Evolutionary conservation across 495 filamentous ascomycete genomes (phyloP), one percentile per base, ranked within the genome.

Genomic region (Tetracladium setigerum): DNA sequence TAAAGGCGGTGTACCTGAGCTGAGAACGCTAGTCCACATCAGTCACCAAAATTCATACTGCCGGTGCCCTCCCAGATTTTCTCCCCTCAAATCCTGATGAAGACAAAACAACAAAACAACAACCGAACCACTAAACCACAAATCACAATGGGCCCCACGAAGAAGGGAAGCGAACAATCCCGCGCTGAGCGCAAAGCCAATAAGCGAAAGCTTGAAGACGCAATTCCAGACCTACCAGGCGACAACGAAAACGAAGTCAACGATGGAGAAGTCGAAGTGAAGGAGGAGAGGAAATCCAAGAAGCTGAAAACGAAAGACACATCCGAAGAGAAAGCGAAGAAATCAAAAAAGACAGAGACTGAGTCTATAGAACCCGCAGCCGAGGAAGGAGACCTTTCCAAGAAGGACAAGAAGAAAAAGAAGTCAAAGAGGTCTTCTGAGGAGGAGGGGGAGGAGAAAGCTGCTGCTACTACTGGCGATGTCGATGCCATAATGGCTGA

Each of bases 401-500:
- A 63, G 33, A 56, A 61, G n/a, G 64, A 62, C 22, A 70, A 69
- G 40, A 68, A 68, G 44, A 70, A 39, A 27, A 57, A 59, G 31
- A 49, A 53, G 24, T 14, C 36, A 6, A 14, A 39, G 31, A 60
- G 58, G 50, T 35, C 19, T 27, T 30, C 16, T n/a, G 18, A 40
- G 11, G 24, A 52, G 63, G 46, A 59, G 19, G 54, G 61, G 48
- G 51, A 62, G 0, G 47, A 52, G 62, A 70, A 57, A 64, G 40
- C 13, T 10, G 22, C 13, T 7, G 18, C 22, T 38, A 17, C 17
- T 30, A 42, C 17, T 27, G 47, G 14, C 67, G 33, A 53, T 70
- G 8, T 43, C n/a, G 68, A 65, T 5, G 71, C 72, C 22, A 66
- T 65, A 5, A 67, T 71, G 18, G 54, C 59, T 17, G 74, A 73